Base-by-base conservation (phyloP, 148 eudicot genomes). In the Spergularia marina region DNA sequence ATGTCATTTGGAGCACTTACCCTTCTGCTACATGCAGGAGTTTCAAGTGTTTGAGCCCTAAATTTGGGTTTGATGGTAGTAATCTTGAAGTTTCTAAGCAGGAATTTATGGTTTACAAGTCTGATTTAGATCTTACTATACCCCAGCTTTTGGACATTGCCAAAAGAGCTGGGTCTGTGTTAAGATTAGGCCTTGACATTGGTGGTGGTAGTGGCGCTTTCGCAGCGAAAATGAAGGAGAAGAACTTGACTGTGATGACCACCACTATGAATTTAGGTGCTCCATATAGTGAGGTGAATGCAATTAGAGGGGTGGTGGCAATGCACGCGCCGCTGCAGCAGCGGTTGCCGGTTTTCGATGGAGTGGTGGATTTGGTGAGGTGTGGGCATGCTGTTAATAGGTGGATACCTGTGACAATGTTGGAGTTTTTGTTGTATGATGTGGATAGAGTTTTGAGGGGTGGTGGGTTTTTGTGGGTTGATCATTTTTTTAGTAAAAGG, bases 251-350 rank as follows among this genome's bases (percentile, higher is more conserved):
- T 0, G 73, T 94, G 11, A 1, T 94, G 1, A 89, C 96, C 0
- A 90, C 98, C 0, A 91, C 97, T 0, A 87, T 94, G 91, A 91
- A 89, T 21, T 63, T 89, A 14, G 93, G 93, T 2, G 90, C 90
- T 1, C 96, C 98, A 1, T 90, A 85, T 49, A 91, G 69, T 64
- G 97, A 91, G 82, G 90, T 83, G 3, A 90, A 82, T 68, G 97
- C 91, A 3, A 40, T 84, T 34, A 80, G 98, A 58, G 98, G 98
- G 6, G 63, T 90, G 59, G 83, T 94, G 72, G 83, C 97, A 5
- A 77, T 94, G 20, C 97, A 94, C 78, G 91, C 82, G 74, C 97
- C 98, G 3, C 59, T 94, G 68, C 97, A 94, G 85, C 98, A 91
- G 82, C 73, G 97, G 73, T 69, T 94, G 73, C 93, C 96, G 47